Percentiles rank a stretch among this genome's conserved stretches.
These are phyloP conservation scores for Globisporangium sylvaticum DNA, from an alignment of 352 stramenopile species.

Conservation along the genomic window DNA sequence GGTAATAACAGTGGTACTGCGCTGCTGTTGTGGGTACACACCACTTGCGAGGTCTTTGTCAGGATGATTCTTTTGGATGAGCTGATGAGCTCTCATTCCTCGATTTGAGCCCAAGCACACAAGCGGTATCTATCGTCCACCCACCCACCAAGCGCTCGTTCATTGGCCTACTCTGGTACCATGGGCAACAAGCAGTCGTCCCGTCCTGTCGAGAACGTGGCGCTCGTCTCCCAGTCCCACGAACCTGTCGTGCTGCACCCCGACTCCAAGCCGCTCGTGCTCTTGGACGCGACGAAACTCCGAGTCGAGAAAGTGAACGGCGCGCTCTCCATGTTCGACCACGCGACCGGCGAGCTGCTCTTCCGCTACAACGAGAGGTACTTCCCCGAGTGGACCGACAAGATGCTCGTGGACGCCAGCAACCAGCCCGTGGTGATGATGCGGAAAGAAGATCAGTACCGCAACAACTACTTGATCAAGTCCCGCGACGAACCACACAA, in stretches of 20 bases:
- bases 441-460: neutral
- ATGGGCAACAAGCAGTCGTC: neutral
- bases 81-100: no score
- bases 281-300: neutral
- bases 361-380: neutral
- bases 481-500: neutral
- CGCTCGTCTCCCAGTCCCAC: no score
- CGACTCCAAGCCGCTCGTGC: neutral
- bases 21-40: no score
- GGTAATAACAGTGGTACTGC: no score
- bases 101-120: neutral
- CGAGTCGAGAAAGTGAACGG: neutral
- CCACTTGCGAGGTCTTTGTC: no score
- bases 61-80: no score
- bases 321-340: neutral
- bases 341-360: neutral
- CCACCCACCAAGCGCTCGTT: neutral
- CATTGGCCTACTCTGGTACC: neutral
- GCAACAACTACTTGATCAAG: neutral
- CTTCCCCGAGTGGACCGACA: neutral
- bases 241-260: neutral
- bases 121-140: neutral
- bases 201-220: neutral
- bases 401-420: neutral
- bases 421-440: neutral